Percentiles rank a stretch among this genome's conserved stretches.
Evolutionary conservation across 2,329 filamentous ascomycete species (phyloP).

Genomic region (Exserohilum rostratum): DNA sequence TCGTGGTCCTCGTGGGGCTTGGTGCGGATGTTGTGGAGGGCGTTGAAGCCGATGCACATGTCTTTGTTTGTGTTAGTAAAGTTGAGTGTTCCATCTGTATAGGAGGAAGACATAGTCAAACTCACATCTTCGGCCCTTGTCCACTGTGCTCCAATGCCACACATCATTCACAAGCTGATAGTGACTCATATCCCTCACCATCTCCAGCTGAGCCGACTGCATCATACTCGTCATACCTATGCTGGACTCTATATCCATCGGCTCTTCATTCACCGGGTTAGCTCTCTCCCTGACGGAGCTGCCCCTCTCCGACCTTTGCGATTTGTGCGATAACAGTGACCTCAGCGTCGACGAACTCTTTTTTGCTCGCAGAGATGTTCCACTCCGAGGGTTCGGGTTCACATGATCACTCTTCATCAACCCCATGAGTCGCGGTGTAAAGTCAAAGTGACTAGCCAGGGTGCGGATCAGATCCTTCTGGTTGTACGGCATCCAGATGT

Average conservation of each 20-base stretch:
- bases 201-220: conserved; percentile 44
- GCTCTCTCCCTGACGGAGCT: conserved; percentile 20
- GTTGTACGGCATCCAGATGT: conserved; percentile 71
- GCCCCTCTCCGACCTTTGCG: conserved; percentile 30
- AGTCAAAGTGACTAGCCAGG: conserved; percentile 67
- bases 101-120: neutral
- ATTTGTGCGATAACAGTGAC: conserved; percentile 38
- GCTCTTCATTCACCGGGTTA: conserved; percentile 17
- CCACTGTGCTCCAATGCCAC: conserved; percentile 77
- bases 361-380: conserved; percentile 21
- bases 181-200: conserved; percentile 54
- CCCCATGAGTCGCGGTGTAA: conserved; percentile 69
- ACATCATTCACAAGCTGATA: conserved; percentile 70
- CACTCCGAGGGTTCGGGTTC: conserved; percentile 23
- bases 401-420: conserved; percentile 67
- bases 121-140: conserved; percentile 69
- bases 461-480: conserved; percentile 63
- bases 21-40: conserved; percentile 55
- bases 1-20: conserved; percentile 28
- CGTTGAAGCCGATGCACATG: conserved; percentile 75
- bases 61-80: conserved; percentile 52
- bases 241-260: conserved; percentile 42
- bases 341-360: conserved; percentile 42
- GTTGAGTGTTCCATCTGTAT: neutral
- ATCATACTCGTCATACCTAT: conserved; percentile 45